These are phyloP conservation scores for Boletellus sp. DNA, from an alignment of 768 basidiomycete species.

Conservation along the genomic window DNA sequence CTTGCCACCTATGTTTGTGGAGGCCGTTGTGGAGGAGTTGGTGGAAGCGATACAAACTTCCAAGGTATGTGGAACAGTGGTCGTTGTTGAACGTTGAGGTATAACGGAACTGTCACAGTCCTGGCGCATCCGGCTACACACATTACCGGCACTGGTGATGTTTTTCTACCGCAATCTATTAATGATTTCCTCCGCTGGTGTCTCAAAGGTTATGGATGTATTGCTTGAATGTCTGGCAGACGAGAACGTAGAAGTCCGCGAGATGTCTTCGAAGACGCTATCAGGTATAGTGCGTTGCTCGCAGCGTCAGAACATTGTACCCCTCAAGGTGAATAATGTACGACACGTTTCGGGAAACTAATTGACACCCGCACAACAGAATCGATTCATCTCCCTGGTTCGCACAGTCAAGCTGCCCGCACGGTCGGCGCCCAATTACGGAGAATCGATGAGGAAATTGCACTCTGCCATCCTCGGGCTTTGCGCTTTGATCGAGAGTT, in stretches of 20 bases:
- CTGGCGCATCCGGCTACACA: conserved; percentile 87
- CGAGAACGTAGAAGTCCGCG: conserved; percentile 90
- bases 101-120: conserved; percentile 46
- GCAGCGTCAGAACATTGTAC: conserved; percentile 81
- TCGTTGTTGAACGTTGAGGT: conserved; percentile 6
- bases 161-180: conserved; percentile 90
- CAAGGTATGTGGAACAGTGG: conserved; percentile 43
- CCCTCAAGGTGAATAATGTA: conserved; percentile 60
- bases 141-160: conserved; percentile 81
- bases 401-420: conserved; percentile 61
- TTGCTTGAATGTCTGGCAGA: conserved; percentile 81
- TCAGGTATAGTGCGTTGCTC: conserved; percentile 87
- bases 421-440: conserved; percentile 66
- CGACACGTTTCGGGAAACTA: neutral
- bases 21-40: conserved; percentile 57
- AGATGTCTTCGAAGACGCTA: conserved; percentile 83
- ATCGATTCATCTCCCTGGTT: conserved; percentile 72
- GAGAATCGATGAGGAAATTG: conserved; percentile 65
- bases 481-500: conserved; percentile 89
- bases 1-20: conserved; percentile 64
- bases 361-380: conserved; percentile 39
- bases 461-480: conserved; percentile 94
- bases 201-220: conserved; percentile 75
- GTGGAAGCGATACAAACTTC: conserved; percentile 74
- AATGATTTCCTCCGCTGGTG: conserved; percentile 62